Evolutionary conservation across 1,284 basidiomycete species (phyloP), one percentile per base, ranked within the genome.

Genomic region (Hypsizygus ulmarius): DNA sequence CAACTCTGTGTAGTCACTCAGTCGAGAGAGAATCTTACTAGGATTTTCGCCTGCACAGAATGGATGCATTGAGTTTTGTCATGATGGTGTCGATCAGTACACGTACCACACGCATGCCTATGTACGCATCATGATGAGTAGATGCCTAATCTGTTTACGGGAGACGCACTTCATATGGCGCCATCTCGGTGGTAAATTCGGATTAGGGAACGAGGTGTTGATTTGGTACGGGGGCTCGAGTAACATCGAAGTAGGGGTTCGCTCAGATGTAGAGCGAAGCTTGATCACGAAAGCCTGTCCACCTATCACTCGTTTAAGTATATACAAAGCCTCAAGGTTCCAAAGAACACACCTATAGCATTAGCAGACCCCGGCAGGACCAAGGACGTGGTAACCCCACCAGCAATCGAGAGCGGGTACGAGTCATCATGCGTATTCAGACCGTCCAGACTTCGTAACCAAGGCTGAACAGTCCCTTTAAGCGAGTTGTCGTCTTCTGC

Each of bases 221-320:
- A 73, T 67, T 11, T 65, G 65, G 50, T 72, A 73, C 0, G 80
- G 78, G 4, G 80, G 73, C 52, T 84, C 82, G 11, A 85, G 59
- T 3, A 83, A 61, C 77, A 80, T 79, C 0, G 80, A 77, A 7
- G 73, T 74, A 1, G 81, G 68, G 0, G 79, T 76, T 27, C 73
- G 70, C 50, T 83, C 81, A 11, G 59, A 56, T 0, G 81, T 82
- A 35, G 71, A 65, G 16, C 83, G 73, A 37, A 83, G 71, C 63
- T 88, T 88, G 53, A 87, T 78, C 15, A 77, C 73, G 63, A 81
- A 85, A 0, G 78, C 83, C 60, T 87, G 84, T 0, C 84, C 81
- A 41, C 78, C 73, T 70, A 41, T 43, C 12, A 39, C 21, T 35
- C 12, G 29, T 45, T 2, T 34, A 11, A 39, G 54, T 32, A 50